Percentiles rank a stretch among this genome's conserved stretches.
These are phyloP conservation scores for Ustilago crameri DNA, from an alignment of 1,284 basidiomycete genomes.

Conservation along the genomic window DNA sequence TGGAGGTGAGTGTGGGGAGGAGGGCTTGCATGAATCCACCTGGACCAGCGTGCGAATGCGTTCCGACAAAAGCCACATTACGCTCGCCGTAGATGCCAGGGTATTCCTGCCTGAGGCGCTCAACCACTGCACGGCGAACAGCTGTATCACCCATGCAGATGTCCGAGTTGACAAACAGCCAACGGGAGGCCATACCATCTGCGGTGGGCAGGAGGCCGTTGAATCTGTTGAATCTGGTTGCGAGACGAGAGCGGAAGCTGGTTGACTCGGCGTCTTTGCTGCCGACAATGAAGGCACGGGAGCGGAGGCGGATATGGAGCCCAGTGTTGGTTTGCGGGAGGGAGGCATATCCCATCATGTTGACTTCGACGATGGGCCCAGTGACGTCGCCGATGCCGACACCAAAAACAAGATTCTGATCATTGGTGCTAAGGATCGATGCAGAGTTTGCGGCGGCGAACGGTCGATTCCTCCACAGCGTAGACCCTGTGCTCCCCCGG, in stretches of 20 bases:
- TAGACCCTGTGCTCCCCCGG: conserved; percentile 2
- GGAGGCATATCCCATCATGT: conserved; percentile 77
- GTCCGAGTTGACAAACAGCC: conserved; percentile 82
- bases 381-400: conserved; percentile 80
- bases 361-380: conserved; percentile 72
- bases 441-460: neutral
- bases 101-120: conserved; percentile 73
- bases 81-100: conserved; percentile 76
- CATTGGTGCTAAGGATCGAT: neutral
- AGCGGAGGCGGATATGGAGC: conserved; percentile 81
- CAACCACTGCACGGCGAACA: conserved; percentile 77
- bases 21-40: conserved; percentile 80
- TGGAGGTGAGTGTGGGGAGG: conserved; percentile 79
- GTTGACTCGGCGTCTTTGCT: conserved; percentile 7
- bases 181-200: conserved; percentile 66
- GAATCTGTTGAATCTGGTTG: conserved; percentile 18
- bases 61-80: conserved; percentile 81
- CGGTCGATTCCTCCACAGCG: conserved; percentile 11
- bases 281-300: conserved; percentile 81
- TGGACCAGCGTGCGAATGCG: conserved; percentile 81
- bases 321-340: conserved; percentile 79
- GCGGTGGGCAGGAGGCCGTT: conserved; percentile 26
- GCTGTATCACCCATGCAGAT: conserved; percentile 76
- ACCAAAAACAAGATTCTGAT: conserved; percentile 38
- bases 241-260: conserved; percentile 3